These are phyloP conservation scores for Rhizoclosmatium sp. DNA, from an alignment of 192 early-diverging fungal species.

Conservation along the genomic window DNA sequence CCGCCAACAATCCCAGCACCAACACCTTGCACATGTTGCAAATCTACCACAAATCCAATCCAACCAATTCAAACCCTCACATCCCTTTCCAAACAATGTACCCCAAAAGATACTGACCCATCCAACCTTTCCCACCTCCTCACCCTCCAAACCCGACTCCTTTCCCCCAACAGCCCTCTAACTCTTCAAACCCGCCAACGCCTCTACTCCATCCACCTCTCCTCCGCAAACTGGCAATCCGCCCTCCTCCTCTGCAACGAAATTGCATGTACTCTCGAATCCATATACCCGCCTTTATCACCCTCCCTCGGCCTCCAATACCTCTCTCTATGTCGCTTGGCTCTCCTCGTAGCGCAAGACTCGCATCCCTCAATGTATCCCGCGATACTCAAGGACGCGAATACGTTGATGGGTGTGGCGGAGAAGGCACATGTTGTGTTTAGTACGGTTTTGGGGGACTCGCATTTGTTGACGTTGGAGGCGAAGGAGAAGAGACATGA, in stretches of 20 bases:
- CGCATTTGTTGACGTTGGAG: not conserved
- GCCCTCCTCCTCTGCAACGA: not conserved
- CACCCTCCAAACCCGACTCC: not conserved
- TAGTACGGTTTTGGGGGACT: not conserved
- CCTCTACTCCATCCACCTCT: not conserved
- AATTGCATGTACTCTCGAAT: not conserved
- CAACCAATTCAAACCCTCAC: not conserved
- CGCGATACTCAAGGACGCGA: not conserved
- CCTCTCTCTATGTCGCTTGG: not conserved
- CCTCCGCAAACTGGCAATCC: not conserved
- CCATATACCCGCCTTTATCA: not conserved
- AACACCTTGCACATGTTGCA: not conserved
- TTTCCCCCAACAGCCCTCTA: not conserved
- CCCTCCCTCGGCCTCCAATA: constrained; percentile 3
- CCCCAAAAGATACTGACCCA: not conserved
- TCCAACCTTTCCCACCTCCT: not conserved
- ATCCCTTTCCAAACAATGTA: not conserved
- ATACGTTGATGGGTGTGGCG: not conserved
- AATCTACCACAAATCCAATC: not conserved
- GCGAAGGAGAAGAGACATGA: not conserved
- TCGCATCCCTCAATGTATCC: too few relatives aligned
- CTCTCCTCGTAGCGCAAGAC: not conserved
- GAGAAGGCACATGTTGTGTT: not conserved
- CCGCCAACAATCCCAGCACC: not conserved
- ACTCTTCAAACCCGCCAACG: not conserved